A percentile compares a stretch with the other conserved stretches of the same genome.
These are phyloP conservation scores for Daldinia decipiens DNA, from an alignment of 495 filamentous ascomycete genomes.

Conservation along the genomic window DNA sequence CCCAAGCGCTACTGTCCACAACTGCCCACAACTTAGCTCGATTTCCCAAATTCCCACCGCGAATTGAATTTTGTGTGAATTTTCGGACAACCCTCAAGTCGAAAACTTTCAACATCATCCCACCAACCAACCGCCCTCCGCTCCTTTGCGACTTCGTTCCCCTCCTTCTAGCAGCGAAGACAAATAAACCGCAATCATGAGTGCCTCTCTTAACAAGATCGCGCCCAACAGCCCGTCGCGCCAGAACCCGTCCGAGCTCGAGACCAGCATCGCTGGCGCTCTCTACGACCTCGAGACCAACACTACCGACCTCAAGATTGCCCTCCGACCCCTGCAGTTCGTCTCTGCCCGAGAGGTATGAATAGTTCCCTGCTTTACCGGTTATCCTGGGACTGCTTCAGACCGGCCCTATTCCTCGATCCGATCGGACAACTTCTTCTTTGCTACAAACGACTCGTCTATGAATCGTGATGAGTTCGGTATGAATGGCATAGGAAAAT, in stretches of 20 bases:
- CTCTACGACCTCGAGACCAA: constrained; percentile 98
- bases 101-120: constrained; percentile 16
- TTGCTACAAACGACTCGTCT: constrained; percentile 32
- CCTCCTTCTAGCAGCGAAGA: constrained; percentile 25
- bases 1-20: constrained; percentile 27
- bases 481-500: constrained; percentile 44
- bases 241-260: constrained; percentile 92
- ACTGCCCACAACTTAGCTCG: constrained; percentile 29
- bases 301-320: constrained; percentile 92
- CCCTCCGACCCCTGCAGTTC: constrained; percentile 96
- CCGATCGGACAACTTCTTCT: constrained; percentile 21
- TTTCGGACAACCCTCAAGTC: constrained; percentile 20
- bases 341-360: constrained; percentile 93
- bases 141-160: constrained; percentile 39
- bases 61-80: constrained; percentile 23
- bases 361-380: constrained; percentile 25
- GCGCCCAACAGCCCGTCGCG: constrained; percentile 94
- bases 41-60: constrained; percentile 7
- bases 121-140: constrained; percentile 21
- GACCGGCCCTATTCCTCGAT: constrained; percentile 54
- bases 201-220: constrained; percentile 90
- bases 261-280: constrained; percentile 91
- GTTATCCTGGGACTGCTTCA: constrained; percentile 44
- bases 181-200: constrained; percentile 57
- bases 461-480: constrained; percentile 24